Evolutionary conservation across 2,329 filamentous ascomycete genomes (phyloP), one percentile per base, ranked within the genome.

Genomic region (Periconia digitata): DNA sequence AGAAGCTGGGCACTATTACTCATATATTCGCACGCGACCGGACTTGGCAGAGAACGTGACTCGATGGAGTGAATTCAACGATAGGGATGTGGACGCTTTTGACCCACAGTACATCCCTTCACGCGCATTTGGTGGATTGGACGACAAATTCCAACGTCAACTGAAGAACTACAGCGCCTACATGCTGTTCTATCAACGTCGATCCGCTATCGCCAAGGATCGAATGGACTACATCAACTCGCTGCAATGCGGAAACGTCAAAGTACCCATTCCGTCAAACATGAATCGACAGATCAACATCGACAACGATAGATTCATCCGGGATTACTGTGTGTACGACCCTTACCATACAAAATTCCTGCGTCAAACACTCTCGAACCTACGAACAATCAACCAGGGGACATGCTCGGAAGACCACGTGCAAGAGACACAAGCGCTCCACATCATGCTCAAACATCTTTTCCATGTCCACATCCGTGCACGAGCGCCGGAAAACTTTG

Each of bases 1-100:
- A 12, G 90, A 96, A 65, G 92, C 90, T 22, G 94, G 94, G 0
- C 94, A 99, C 69, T 99, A 99, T 73, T 97, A 96, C 72, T 97
- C 92, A 0, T 97, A 91, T 67, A 90, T 95, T 54, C 87, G 90
- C 44, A 88, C 96, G 68, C 82, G 91, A 16, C 84, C 89, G 17
- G 77, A 74, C 15, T 72, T 79, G 17, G 68, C 73, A 27, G 67
- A 68, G 4, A 74, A 75, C 10, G 74, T 61, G 45, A 72, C 71
- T 44, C 75, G 75, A 5, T 99, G 94, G 94, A 80, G 95, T 8
- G 90, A 96, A 64, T 96, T 96, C 72, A 97, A 99, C 59, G 94
- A 99, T 67, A 86, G 90, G n/a, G 78, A 83, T 42, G 92, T 96
- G 20, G 83, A 78, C 16, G 72, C 78, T 1, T 96, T 92, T 78